Conservation (phyloP, 306 rosid species). For the Lagenaria siceraria region DNA sequence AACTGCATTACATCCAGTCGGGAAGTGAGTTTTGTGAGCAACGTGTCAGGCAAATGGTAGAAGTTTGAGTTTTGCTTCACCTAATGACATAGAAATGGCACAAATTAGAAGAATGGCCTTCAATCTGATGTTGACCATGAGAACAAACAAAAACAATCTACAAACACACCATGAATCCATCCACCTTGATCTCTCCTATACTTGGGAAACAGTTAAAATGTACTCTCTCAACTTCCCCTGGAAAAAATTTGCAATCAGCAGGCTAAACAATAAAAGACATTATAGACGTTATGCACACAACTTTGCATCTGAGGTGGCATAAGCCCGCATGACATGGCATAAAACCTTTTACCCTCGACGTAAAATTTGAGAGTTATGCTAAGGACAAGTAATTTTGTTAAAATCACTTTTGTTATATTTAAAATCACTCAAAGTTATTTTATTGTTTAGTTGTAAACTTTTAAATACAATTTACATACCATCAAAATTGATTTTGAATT, state of each 20-base stretch:
- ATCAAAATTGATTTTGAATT: no score
- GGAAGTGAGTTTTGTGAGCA: conserved; percentile 33
- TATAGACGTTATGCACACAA: not conserved
- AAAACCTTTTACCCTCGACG: not conserved
- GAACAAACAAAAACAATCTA: not conserved
- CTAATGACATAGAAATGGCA: conserved; percentile 19
- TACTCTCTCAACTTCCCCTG: conserved; percentile 57
- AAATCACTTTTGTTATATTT: no score
- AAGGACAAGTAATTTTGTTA: not conserved
- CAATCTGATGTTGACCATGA: conserved; percentile 2
- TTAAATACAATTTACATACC: no score
- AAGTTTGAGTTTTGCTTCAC: conserved; percentile 42
- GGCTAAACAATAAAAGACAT: not conserved
- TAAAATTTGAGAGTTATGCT: not conserved
- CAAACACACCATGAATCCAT: conserved; percentile 48
- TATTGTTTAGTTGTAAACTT: no score
- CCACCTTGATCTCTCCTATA: conserved; percentile 51
- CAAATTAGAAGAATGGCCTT: not conserved
- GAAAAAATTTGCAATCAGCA: conserved; percentile 13
- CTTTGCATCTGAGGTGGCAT: not conserved
- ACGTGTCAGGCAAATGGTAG: conserved; percentile 52
- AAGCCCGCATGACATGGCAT: not conserved
- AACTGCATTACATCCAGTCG: conserved; percentile 39
- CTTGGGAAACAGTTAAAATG: conserved; percentile 46
- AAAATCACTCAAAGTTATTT: no score